phyloP scores from a whole-genome alignment of 768 basidiomycete genomes.

The Baorangia bicolor region DNA sequence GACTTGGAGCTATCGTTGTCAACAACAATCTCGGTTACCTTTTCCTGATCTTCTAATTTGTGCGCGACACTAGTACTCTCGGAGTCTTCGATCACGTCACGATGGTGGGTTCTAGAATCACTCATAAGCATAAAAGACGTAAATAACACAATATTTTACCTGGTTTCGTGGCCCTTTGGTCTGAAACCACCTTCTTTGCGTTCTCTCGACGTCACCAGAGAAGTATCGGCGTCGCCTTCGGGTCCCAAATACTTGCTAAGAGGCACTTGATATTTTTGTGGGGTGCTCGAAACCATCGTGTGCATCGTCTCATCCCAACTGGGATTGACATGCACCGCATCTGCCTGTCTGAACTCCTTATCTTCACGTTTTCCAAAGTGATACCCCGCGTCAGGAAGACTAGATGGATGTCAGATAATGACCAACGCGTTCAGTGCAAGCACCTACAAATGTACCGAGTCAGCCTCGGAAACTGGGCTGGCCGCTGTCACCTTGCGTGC shows the following conservation, averaged over 20 bases:
- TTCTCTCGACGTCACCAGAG: neutral
- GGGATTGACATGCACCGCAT: neutral
- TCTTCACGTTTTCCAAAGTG: neutral
- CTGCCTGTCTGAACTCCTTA: neutral
- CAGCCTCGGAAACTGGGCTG: neutral
- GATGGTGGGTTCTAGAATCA: neutral
- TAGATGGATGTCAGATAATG: constrained; percentile 1
- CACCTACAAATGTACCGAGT: constrained; percentile 6
- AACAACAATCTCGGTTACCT: neutral
- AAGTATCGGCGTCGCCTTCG: neutral
- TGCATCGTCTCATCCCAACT: constrained; percentile 4
- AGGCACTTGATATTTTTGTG: constrained; percentile 19
- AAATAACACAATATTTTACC: neutral
- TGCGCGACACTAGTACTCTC: neutral
- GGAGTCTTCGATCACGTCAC: neutral
- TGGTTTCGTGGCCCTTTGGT: neutral
- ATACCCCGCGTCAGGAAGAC: neutral
- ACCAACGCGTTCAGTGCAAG: neutral
- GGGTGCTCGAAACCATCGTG: neutral
- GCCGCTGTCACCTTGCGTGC: neutral
- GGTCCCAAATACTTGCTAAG: constrained; percentile 11
- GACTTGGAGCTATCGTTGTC: neutral
- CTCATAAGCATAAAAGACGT: neutral
- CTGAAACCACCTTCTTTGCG: neutral
- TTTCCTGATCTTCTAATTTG: neutral